phyloP scores from a whole-genome alignment of 208 protist genomes.

The Leishmania braziliensis region DNA sequence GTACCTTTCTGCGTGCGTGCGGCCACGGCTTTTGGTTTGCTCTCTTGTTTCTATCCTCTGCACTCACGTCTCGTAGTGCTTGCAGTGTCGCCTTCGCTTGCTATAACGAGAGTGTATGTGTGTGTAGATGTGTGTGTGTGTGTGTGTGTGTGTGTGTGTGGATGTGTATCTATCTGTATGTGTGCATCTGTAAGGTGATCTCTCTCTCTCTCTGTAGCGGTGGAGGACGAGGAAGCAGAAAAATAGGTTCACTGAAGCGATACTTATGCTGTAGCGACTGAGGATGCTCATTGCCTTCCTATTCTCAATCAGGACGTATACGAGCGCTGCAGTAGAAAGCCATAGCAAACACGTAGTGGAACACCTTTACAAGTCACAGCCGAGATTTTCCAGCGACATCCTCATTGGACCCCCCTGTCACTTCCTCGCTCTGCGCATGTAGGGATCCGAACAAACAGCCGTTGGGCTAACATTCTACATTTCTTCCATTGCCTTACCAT shows the following conservation, averaged over 20 bases:
- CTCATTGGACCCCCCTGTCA: not conserved
- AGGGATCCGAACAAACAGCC: not conserved
- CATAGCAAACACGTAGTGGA: not conserved
- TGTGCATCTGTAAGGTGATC: not conserved
- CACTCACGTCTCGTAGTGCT: not conserved
- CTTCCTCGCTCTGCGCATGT: not conserved
- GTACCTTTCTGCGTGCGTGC: not conserved
- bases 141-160: not conserved
- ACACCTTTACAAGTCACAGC: not conserved
- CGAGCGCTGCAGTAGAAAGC: not conserved
- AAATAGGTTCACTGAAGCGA: not conserved
- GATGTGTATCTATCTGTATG: not conserved
- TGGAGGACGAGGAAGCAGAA: not conserved
- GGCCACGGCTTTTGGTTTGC: not conserved
- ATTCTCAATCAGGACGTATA: not conserved
- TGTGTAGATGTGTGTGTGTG: conserved; percentile 3
- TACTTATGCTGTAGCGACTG: not conserved
- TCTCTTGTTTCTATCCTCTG: not conserved
- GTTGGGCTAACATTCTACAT: not conserved
- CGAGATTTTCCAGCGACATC: not conserved
- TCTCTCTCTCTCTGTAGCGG: too few species aligned
- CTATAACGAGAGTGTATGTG: not conserved
- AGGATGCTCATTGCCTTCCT: not conserved
- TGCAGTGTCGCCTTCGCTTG: not conserved
- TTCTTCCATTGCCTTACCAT: not conserved